Base-by-base conservation (phyloP, 345 rosid species). In the Geranium brycei region DNA sequence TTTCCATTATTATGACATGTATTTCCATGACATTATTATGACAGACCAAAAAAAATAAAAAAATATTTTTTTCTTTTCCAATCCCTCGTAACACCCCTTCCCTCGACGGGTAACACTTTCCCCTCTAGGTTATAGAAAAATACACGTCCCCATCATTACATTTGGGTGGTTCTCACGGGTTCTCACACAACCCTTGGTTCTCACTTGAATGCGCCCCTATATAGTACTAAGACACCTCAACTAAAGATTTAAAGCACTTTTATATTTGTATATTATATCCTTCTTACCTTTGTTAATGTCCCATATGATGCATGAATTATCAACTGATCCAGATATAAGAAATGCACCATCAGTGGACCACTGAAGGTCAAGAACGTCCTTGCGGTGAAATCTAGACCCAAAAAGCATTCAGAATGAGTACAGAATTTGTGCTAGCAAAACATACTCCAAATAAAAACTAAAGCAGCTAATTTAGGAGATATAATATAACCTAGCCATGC, bases 301-400 rank as follows among this genome's bases (percentile, higher is more conserved):
- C 99, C 99, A 93, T 73, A 93, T 84, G 69, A 93, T 90, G 76
- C 97, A 90, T 67, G 95, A 88, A 80, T 93, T 93, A 69, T 93
- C 99, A 47, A 93, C 99, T 61, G 99, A 90, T 73, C 99, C 97
- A 73, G 97, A 88, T 51, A 93, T 70, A 60, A 93, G 81, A 79
- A 70, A 93, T 31, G 81, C 77, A 68, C 79, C 80, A 81, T 88
- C 91, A 56, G 81, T 69, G 65, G 96, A 93, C 99, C 99, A 93
- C 73, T 90, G 81, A 69, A 93, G 80, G 77, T 90, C 99, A 64
- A 90, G 75, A 53, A 93, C 87, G 72, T 93, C 99, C 73, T 90
- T 93, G 66, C 87, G 87, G 75, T 93, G 99, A 78, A 88, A 93
- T 76, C 99, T 93, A 74, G 47, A 58, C 59, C 65, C 31, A 18